Evolutionary conservation across 805 yeast species (phyloP).

Genomic region (Yarrowia sp.): DNA sequence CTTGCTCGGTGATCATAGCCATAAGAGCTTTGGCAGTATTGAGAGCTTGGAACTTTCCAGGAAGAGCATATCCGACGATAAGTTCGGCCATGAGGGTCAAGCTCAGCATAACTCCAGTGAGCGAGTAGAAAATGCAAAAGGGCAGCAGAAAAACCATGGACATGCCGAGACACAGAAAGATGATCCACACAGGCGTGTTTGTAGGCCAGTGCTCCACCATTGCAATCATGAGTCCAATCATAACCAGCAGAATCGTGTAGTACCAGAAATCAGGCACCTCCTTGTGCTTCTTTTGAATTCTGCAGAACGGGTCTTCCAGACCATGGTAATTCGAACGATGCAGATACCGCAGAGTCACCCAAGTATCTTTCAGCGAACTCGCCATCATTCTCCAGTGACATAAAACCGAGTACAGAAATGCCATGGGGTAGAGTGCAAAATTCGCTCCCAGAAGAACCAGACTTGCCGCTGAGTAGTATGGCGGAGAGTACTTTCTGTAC

Average conservation of each 20-base stretch:
- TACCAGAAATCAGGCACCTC: not conserved
- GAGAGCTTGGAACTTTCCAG: not conserved
- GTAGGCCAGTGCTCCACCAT: not conserved
- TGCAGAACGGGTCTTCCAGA: not conserved
- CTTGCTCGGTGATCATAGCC: constrained; percentile 42
- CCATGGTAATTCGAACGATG: not conserved
- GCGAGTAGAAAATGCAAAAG: not conserved
- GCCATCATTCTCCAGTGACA: not conserved
- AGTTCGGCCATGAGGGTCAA: not conserved
- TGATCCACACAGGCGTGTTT: not conserved
- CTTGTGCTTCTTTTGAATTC: not conserved
- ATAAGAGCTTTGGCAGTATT: constrained; percentile 29
- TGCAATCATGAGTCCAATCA: not conserved
- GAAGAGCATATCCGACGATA: not conserved
- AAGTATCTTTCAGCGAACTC: not conserved
- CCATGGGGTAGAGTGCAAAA: not conserved
- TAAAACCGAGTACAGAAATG: not conserved
- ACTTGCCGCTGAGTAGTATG: constrained; percentile 56
- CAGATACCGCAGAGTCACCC: not conserved
- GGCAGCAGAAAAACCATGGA: not conserved
- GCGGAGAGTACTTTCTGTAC: constrained; percentile 60
- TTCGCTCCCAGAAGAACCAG: constrained; percentile 41
- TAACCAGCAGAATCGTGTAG: not conserved
- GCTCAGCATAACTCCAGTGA: not conserved
- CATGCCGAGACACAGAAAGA: not conserved